phyloP scores from a whole-genome alignment of 495 filamentous ascomycete species.

The Talaromyces ruber region DNA sequence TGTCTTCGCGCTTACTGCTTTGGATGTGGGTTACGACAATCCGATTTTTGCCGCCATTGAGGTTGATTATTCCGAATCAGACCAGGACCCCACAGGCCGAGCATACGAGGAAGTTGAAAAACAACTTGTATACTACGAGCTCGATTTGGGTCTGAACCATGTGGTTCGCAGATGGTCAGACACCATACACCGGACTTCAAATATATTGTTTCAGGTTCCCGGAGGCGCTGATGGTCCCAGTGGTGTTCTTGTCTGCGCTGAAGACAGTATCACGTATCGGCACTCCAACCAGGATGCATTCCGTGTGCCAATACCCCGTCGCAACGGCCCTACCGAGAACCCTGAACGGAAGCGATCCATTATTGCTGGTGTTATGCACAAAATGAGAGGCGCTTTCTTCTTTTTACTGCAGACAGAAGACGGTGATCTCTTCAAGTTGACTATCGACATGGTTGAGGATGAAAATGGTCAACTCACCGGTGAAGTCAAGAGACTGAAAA shows the following conservation, averaged over 20 bases:
- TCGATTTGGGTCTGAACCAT: slow-evolving; percentile 94
- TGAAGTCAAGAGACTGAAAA: slow-evolving; percentile 73
- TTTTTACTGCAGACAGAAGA: slow-evolving; percentile 94
- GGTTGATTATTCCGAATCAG: slow-evolving; percentile 83
- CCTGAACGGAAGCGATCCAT: slow-evolving; percentile 82
- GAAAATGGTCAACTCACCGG: slow-evolving; percentile 66
- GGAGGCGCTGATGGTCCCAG: slow-evolving; percentile 90
- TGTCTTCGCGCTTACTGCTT: slow-evolving; percentile 73
- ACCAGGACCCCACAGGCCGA: slow-evolving; percentile 82
- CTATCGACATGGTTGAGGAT: slow-evolving; percentile 82
- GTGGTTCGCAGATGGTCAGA: slow-evolving; percentile 95
- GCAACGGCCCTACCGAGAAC: slow-evolving; percentile 81
- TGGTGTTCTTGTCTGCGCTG: slow-evolving; percentile 88
- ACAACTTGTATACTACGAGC: slow-evolving; percentile 89
- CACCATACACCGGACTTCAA: slow-evolving; percentile 81
- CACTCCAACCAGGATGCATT: slow-evolving; percentile 88
- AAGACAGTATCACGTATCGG: slow-evolving; percentile 90
- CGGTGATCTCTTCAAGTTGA: slow-evolving; percentile 95
- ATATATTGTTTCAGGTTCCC: slow-evolving; percentile 89
- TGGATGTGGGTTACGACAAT: slow-evolving; percentile 96
- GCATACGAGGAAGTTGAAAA: slow-evolving; percentile 80
- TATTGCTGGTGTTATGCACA: slow-evolving; percentile 89
- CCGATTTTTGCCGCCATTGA: slow-evolving; percentile 93
- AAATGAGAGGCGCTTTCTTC: slow-evolving; percentile 94
- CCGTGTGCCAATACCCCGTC: slow-evolving; percentile 79